phyloP scores from a whole-genome alignment of 495 filamentous ascomycete species.

The Podospora pseudocomata region DNA sequence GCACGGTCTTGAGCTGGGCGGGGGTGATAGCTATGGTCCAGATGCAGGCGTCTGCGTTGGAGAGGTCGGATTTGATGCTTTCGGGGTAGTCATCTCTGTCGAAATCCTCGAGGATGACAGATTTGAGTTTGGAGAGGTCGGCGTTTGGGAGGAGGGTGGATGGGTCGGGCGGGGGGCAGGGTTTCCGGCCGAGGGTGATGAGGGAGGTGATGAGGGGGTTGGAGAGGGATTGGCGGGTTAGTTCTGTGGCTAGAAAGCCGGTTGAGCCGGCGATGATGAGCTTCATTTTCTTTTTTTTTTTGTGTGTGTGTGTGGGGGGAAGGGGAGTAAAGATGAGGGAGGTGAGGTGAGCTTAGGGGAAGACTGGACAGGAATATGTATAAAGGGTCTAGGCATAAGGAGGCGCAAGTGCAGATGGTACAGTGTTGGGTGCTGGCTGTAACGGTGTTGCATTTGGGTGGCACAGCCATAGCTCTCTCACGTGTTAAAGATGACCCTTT shows the following conservation, averaged over 20 bases:
- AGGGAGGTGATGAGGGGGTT: slow-evolving; percentile 41
- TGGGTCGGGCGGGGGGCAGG: slow-evolving; percentile 9
- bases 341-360: not conserved
- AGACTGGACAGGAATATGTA: no score
- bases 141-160: slow-evolving; percentile 8
- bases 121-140: slow-evolving; percentile 40
- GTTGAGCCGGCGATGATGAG: slow-evolving; percentile 50
- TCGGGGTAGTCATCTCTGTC: slow-evolving; percentile 38
- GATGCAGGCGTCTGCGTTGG: slow-evolving; percentile 51
- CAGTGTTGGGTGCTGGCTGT: no score
- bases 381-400: no score
- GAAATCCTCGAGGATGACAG: slow-evolving; percentile 41
- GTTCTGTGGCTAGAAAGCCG: slow-evolving; percentile 48
- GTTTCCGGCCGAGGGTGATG: slow-evolving; percentile 40
- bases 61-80: slow-evolving; percentile 37
- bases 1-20: slow-evolving; percentile 27
- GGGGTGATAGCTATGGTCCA: slow-evolving; percentile 51
- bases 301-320: no score
- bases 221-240: slow-evolving; percentile 44
- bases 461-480: no score
- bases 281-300: slow-evolving; percentile 46
- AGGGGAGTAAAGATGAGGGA: not conserved
- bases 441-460: no score
- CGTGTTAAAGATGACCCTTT: no score
- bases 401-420: no score